Conservation (phyloP, 2,329 filamentous ascomycete genomes). For the Colletotrichum filicis region DNA sequence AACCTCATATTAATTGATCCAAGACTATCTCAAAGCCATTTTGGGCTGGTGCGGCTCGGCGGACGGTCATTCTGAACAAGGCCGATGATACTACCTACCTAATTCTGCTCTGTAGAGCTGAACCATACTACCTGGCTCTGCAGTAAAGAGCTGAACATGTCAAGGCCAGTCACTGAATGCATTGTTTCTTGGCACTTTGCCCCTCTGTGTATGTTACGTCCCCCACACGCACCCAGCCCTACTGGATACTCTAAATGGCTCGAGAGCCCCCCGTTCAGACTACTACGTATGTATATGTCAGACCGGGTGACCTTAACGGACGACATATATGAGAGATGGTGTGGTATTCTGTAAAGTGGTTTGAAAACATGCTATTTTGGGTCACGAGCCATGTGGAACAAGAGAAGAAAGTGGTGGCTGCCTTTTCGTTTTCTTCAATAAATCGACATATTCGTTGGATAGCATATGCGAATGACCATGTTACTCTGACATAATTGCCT, state of each 20-base stretch:
- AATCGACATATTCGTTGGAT: not conserved
- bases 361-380: not conserved
- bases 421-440: not conserved
- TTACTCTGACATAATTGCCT: not conserved
- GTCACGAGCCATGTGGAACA: not conserved
- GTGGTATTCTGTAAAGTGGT: not conserved
- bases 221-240: slow-evolving; percentile 1
- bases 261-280: not conserved
- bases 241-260: not conserved
- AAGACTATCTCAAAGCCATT: not conserved
- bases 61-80: not conserved
- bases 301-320: not conserved
- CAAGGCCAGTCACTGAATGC: not conserved
- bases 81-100: not conserved
- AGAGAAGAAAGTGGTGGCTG: not conserved
- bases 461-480: not conserved
- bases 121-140: not conserved
- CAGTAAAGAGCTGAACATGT: not conserved
- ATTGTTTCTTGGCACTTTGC: slow-evolving; percentile 1
- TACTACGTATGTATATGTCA: not conserved
- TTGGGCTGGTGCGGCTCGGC: not conserved
- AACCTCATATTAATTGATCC: not conserved
- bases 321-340: not conserved
- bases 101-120: too few relatives aligned
- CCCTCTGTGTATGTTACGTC: not conserved